These are phyloP conservation scores for Phylloboletellus chloephorus DNA, from an alignment of 1,284 basidiomycete genomes.

Conservation along the genomic window DNA sequence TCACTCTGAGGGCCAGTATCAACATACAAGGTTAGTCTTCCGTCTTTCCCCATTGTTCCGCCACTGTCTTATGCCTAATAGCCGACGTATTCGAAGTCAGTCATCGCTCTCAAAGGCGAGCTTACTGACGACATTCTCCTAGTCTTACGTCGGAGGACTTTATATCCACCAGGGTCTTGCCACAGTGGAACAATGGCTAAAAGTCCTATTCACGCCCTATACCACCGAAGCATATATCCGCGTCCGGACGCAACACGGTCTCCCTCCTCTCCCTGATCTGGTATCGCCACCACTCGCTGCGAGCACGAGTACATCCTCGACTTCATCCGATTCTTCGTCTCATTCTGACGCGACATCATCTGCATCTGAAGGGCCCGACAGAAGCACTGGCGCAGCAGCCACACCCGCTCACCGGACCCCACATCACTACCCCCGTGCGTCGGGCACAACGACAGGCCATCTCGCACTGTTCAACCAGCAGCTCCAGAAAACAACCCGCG, in stretches of 20 bases:
- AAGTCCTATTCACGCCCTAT: constrained; percentile 57
- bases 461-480: constrained; percentile 73
- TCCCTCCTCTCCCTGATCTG: constrained; percentile 33
- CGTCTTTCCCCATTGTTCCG: neutral
- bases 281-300: constrained; percentile 16
- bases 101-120: constrained; percentile 2
- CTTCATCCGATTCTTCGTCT: constrained; percentile 5
- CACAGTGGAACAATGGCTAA: constrained; percentile 52
- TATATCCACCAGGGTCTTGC: constrained; percentile 62
- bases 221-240: constrained; percentile 51
- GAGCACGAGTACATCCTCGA: constrained; percentile 22
- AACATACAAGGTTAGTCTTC: constrained; percentile 58
- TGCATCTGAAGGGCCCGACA: neutral
- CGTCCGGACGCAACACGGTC: constrained; percentile 59
- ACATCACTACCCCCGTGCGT: constrained; percentile 18
- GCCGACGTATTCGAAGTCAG: constrained; percentile 72
- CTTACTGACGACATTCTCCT: constrained; percentile 6
- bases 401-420: constrained; percentile 7
- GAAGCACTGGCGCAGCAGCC: neutral
- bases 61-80: constrained; percentile 27
- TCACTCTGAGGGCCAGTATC: constrained; percentile 57
- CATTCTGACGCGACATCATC: neutral
- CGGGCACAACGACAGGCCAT: constrained; percentile 47
- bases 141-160: constrained; percentile 73
- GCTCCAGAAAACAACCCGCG: constrained; percentile 50